Percentiles rank a stretch among this genome's conserved stretches.
These are phyloP conservation scores for Komagataella populi DNA, from an alignment of 805 yeast genomes.

Conservation along the genomic window DNA sequence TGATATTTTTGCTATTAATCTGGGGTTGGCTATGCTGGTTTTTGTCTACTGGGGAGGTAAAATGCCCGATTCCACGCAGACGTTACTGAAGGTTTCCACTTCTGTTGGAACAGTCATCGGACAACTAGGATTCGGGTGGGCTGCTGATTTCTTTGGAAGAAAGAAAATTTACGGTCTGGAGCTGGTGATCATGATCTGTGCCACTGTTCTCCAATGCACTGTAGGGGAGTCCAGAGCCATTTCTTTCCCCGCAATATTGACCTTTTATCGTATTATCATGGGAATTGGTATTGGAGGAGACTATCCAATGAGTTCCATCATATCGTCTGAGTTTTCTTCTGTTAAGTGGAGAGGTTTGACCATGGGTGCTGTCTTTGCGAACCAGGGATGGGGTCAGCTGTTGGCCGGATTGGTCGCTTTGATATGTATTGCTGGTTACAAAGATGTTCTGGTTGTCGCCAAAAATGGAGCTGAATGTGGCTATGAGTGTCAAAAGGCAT, in stretches of 20 bases:
- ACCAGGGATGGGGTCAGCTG: constrained; percentile 84
- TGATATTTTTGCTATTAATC: constrained; percentile 70
- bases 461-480: constrained; percentile 41
- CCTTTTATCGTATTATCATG: constrained; percentile 62
- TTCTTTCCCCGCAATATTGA: constrained; percentile 50
- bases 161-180: constrained; percentile 69
- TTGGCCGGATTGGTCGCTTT: constrained; percentile 64
- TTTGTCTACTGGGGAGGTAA: constrained; percentile 51
- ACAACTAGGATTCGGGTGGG: constrained; percentile 59
- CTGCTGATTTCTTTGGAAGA: constrained; percentile 66
- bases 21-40: constrained; percentile 57
- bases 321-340: constrained; percentile 71
- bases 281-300: constrained; percentile 92
- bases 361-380: constrained; percentile 80
- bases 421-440: constrained; percentile 55
- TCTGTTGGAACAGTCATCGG: constrained; percentile 81
- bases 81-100: constrained; percentile 68
- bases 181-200: constrained; percentile 58
- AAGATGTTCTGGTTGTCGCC: constrained; percentile 35
- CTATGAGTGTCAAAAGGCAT: constrained; percentile 45
- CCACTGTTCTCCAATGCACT: constrained; percentile 55
- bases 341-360: constrained; percentile 89
- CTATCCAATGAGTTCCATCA: constrained; percentile 76
- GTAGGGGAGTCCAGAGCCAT: constrained; percentile 54
- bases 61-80: constrained; percentile 51